Conservation (phyloP, 306 rosid species). For the Vigna radiata region DNA sequence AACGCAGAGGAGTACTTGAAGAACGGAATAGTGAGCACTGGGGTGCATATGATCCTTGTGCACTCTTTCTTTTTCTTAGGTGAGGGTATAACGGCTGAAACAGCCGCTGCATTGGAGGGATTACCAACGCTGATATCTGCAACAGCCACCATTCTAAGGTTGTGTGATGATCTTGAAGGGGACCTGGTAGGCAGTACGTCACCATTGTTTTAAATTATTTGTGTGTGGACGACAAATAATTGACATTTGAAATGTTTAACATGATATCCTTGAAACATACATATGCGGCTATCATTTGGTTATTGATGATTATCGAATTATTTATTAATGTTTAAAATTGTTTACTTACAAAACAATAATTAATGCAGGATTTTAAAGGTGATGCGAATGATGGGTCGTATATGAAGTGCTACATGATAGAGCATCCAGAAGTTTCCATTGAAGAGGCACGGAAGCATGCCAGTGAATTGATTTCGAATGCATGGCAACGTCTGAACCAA, state of each 20-base stretch:
- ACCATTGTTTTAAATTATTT: background rate
- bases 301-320: too few relatives aligned
- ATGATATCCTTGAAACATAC: too few relatives aligned
- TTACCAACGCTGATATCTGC: slow-evolving; percentile 37
- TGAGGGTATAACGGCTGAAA: slow-evolving; percentile 40
- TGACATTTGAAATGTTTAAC: too few relatives aligned
- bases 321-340: background rate
- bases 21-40: slow-evolving; percentile 57
- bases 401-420: slow-evolving; percentile 52
- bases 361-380: slow-evolving; percentile 41
- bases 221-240: background rate
- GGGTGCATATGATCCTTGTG: slow-evolving; percentile 57
- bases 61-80: slow-evolving; percentile 57
- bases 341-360: background rate
- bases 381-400: slow-evolving; percentile 66
- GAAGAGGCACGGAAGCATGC: slow-evolving; percentile 48
- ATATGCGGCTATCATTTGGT: too few relatives aligned
- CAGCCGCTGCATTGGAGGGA: slow-evolving; percentile 42
- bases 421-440: slow-evolving; percentile 35
- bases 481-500: slow-evolving; percentile 60
- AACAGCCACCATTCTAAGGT: slow-evolving; percentile 43
- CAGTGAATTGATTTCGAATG: slow-evolving; percentile 38
- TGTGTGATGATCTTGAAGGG: slow-evolving; percentile 57
- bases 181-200: slow-evolving; percentile 24
- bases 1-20: slow-evolving; percentile 56